Evolutionary conservation across 2,329 filamentous ascomycete species (phyloP).

Genomic region (Aspergillus transmontanensis): DNA sequence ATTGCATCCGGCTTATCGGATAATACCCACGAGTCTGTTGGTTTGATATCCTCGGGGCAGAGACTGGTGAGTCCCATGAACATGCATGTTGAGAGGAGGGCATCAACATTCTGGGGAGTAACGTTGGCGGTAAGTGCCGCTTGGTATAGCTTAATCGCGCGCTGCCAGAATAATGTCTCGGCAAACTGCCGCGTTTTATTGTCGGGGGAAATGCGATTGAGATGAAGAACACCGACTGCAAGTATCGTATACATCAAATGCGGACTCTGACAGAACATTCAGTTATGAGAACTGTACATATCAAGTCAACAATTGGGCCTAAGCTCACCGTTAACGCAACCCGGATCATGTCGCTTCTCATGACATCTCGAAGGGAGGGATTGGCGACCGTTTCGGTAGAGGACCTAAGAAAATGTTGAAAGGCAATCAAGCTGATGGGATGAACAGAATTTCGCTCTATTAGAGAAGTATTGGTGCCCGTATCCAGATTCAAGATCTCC

Average conservation of each 20-base stretch:
- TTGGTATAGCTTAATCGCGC: constrained; percentile 30
- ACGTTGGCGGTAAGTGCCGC: constrained; percentile 23
- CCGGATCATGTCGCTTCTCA: constrained; percentile 29
- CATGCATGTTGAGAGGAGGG: constrained; percentile 34
- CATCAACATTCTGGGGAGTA: constrained; percentile 25
- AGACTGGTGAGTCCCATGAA: constrained; percentile 31
- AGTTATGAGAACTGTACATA: not conserved
- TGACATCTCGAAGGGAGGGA: constrained; percentile 19
- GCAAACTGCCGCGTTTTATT: constrained; percentile 20
- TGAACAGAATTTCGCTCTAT: not conserved
- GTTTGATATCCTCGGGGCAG: constrained; percentile 25
- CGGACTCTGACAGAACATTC: constrained; percentile 17
- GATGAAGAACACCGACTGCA: constrained; percentile 29
- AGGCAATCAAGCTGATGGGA: constrained; percentile 18
- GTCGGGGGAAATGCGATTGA: constrained; percentile 26
- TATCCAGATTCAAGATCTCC: constrained; percentile 9
- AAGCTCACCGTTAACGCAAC: constrained; percentile 26
- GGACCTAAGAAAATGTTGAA: constrained; percentile 24
- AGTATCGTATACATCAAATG: constrained; percentile 37
- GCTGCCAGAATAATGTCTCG: constrained; percentile 34
- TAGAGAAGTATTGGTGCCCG: not conserved
- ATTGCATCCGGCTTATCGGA: constrained; percentile 22
- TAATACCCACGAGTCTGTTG: constrained; percentile 34
- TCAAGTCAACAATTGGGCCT: no score
- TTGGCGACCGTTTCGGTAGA: constrained; percentile 18